Conservation (phyloP, 768 basidiomycete genomes). For the Dictyophora rubrovolvata region DNA sequence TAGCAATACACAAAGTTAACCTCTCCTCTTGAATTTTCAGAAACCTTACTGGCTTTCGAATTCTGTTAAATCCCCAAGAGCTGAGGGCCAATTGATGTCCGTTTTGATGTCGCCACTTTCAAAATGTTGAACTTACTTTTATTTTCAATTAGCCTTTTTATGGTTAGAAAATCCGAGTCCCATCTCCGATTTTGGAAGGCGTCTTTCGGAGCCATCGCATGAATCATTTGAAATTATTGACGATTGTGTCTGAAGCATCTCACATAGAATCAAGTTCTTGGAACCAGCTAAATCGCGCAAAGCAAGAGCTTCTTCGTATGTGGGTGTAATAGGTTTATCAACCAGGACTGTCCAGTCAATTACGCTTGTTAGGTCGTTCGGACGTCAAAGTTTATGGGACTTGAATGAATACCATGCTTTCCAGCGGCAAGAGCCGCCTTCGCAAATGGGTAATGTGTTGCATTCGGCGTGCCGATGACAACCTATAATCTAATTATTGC, state of each 20-base stretch:
- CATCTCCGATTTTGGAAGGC: slow-evolving; percentile 68
- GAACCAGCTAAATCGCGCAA: slow-evolving; percentile 48
- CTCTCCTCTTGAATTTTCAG: not conserved
- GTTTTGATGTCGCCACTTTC: slow-evolving; percentile 25
- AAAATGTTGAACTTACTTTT: slow-evolving; percentile 7
- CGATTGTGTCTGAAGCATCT: slow-evolving; percentile 8
- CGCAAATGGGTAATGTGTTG: slow-evolving; percentile 60
- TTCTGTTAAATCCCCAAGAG: slow-evolving; percentile 53
- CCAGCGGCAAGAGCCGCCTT: slow-evolving; percentile 57
- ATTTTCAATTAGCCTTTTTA: slow-evolving; percentile 45
- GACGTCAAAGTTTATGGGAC: not conserved
- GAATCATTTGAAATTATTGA: not conserved
- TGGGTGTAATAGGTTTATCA: slow-evolving; percentile 69
- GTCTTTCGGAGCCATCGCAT: slow-evolving; percentile 17
- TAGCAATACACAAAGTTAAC: not conserved
- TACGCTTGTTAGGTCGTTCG: not conserved
- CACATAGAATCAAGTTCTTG: slow-evolving; percentile 49
- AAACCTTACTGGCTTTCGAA: slow-evolving; percentile 62
- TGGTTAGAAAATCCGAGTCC: slow-evolving; percentile 68
- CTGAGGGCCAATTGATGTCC: not conserved
- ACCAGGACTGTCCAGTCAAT: slow-evolving; percentile 70
- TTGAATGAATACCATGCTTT: slow-evolving; percentile 48
- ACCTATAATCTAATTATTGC: slow-evolving; percentile 1
- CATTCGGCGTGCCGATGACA: slow-evolving; percentile 61
- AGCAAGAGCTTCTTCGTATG: slow-evolving; percentile 45